Percentiles rank a stretch among this genome's conserved stretches.
Evolutionary conservation across 192 early-diverging fungal species (phyloP).

Genomic region (Phlyctochytrium planicorne): DNA sequence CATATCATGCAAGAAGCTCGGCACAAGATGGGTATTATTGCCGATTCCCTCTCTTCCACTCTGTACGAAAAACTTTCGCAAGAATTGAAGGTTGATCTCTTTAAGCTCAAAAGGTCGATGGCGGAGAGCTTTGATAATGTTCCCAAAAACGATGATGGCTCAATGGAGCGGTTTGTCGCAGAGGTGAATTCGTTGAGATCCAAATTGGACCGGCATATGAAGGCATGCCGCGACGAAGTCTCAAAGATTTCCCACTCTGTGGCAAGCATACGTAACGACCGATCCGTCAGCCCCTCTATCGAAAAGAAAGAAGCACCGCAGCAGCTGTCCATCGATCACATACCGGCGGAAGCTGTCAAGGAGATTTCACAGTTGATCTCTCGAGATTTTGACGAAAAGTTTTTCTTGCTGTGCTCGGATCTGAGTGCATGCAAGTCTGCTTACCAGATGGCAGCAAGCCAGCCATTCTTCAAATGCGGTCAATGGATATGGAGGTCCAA

Average conservation of each 20-base stretch:
- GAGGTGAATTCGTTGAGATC: not conserved
- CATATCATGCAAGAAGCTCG: not conserved
- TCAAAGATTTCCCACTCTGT: not conserved
- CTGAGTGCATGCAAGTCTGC: constrained; percentile 40
- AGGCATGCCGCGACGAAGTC: not conserved
- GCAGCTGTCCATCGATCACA: not conserved
- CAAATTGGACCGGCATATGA: not conserved
- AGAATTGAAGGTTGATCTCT: not conserved
- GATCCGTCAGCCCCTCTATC: no score
- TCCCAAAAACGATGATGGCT: no score
- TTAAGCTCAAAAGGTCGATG: not conserved
- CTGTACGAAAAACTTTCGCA: not conserved
- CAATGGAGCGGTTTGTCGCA: not conserved
- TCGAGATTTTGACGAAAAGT: constrained; percentile 54
- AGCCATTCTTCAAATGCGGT: constrained; percentile 42
- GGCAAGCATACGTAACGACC: not conserved
- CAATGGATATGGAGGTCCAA: constrained; percentile 53
- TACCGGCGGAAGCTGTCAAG: not conserved
- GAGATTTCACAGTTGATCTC: constrained; percentile 10
- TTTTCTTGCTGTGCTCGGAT: constrained; percentile 46
- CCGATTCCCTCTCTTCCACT: not conserved
- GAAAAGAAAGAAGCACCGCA: not conserved
- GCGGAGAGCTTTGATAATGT: not conserved
- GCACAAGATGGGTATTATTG: not conserved
- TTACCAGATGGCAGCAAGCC: constrained; percentile 25